Evolutionary conservation across 1,139 yeast genomes (phyloP), one percentile per base, ranked within the genome.

Genomic region (Pichia sp.): DNA sequence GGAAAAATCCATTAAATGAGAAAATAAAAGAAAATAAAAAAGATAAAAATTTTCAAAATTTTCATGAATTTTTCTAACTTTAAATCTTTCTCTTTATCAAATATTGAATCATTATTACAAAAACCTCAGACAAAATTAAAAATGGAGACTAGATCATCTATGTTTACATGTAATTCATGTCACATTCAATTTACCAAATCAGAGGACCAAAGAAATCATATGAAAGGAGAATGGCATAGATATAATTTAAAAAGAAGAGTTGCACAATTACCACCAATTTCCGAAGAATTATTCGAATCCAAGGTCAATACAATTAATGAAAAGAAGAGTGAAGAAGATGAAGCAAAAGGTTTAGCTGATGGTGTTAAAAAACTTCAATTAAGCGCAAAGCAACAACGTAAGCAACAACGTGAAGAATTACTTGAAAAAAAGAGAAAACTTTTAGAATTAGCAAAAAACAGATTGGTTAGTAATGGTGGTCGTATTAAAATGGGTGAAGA

Each of bases 151-250:
- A 41, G 44, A 36, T 29, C 55, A 7, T 23, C 39, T 8, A 40
- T 20, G 8, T 57, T 44, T 47, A 90, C 97, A 7, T 92, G 98
- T 68, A 90, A 89, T 64, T 83, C 96, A 24, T 92, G 98, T 65
- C 82, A 80, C 13, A 74, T 90, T 53, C 82, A 79, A 47, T 92
- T 92, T 61, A 76, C 82, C 22, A 71, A 80, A 16, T 82, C 95
- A 4, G 87, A 81, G 49, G 78, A 80, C 54, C 99, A 92, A 68
- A 75, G 97, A 60, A 72, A 73, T 45, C 99, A 92, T 62, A 94
- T 92, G 97, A 87, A 75, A 61, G 72, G 85, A 3, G 94, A 84
- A 52, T 85, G 94, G 94, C 94, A 85, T 66, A 68, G 83, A 55
- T 79, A 79, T 60, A 79, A 79, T 57, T 68, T 79, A 57, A 79